Evolutionary conservation across 1,284 basidiomycete species (phyloP).

Genomic region (Violaceomyces palustris): DNA sequence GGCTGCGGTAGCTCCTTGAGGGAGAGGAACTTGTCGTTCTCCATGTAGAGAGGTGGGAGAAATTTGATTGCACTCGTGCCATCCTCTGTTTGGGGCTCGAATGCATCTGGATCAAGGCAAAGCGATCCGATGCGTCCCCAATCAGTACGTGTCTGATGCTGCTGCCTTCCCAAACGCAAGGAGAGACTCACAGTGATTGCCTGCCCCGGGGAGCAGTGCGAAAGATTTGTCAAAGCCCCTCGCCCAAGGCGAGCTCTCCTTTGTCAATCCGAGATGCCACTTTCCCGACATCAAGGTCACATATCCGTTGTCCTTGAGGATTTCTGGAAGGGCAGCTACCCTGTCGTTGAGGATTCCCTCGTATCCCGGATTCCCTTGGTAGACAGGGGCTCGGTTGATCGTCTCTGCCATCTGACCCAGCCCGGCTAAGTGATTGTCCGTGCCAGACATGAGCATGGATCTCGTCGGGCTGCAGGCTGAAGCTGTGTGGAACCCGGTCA

Average conservation of each 20-base stretch:
- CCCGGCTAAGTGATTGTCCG: conserved; percentile 35
- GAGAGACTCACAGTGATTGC: conserved; percentile 38
- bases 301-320: conserved; percentile 36
- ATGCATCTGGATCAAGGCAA: no score
- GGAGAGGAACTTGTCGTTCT: conserved; percentile 5
- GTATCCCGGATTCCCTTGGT: conserved; percentile 35
- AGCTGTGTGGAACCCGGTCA: conserved; percentile 35
- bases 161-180: conserved; percentile 30
- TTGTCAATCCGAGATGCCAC: conserved; percentile 51
- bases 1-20: conserved; percentile 7
- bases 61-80: conserved; percentile 8
- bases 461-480: conserved; percentile 30
- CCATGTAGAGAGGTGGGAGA: conserved; percentile 11
- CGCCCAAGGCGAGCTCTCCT: conserved; percentile 20
- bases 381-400: conserved; percentile 24
- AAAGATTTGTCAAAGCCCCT: conserved; percentile 50
- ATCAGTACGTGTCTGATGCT: no score
- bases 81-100: conserved; percentile 26
- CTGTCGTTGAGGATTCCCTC: conserved; percentile 33
- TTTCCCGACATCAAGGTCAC: conserved; percentile 23
- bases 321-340: conserved; percentile 47
- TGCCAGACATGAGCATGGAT: conserved; percentile 25
- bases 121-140: no score
- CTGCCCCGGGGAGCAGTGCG: conserved; percentile 43
- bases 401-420: conserved; percentile 49